Evolutionary conservation across 148 eudicot species (phyloP).

Genomic region (Rhododendron molle): DNA sequence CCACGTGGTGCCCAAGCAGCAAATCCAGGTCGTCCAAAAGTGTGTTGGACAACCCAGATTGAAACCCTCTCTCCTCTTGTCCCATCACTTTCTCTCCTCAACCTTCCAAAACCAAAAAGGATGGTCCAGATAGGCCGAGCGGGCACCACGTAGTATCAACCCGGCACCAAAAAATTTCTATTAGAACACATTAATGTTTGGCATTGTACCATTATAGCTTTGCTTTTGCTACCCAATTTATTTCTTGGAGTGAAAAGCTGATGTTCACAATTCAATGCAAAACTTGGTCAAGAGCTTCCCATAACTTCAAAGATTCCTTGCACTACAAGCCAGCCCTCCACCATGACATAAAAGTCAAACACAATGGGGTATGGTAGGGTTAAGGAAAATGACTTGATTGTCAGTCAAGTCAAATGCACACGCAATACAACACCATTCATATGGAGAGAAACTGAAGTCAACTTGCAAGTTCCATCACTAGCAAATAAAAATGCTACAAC

Average conservation of each 20-base stretch:
- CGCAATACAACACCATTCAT: not conserved
- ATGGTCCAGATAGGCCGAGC: too few relatives aligned
- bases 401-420: not conserved
- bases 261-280: not conserved
- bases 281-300: not conserved
- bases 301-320: not conserved
- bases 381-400: not conserved
- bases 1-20: too few relatives aligned
- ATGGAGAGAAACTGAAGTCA: not conserved
- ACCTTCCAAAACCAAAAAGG: too few relatives aligned
- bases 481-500: too few relatives aligned
- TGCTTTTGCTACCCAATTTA: not conserved
- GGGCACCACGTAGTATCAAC: too few relatives aligned
- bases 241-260: not conserved
- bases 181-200: not conserved
- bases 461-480: not conserved
- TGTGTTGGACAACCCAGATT: too few relatives aligned
- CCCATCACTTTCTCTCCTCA: too few relatives aligned
- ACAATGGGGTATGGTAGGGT: not conserved
- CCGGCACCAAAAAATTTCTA: too few relatives aligned
- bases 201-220: not conserved
- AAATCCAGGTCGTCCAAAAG: too few relatives aligned
- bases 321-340: not conserved
- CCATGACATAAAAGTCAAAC: not conserved
- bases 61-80: too few relatives aligned